phyloP scores from a whole-genome alignment of 225 moss, liverwort and hornwort genomes.

The Bryum argenteum region DNA sequence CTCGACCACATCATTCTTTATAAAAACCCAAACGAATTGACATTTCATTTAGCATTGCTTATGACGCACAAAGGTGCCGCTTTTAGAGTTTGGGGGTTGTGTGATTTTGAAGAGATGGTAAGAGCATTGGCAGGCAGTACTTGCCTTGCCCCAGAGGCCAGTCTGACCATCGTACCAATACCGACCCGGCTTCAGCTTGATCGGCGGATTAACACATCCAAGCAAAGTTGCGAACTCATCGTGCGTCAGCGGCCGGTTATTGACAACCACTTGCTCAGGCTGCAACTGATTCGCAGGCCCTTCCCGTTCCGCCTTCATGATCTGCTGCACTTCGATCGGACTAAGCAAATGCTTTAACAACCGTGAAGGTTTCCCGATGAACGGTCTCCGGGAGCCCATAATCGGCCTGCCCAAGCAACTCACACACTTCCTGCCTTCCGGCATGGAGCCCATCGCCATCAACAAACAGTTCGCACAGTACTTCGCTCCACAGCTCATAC shows the following conservation, averaged over 20 bases:
- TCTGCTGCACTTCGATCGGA: conserved; percentile 85
- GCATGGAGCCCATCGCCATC: conserved; percentile 91
- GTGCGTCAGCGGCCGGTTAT: conserved; percentile 55
- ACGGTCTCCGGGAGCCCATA: conserved; percentile 65
- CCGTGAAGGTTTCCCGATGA: conserved; percentile 83
- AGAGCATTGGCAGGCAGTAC: conserved; percentile 11
- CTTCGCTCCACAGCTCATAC: conserved; percentile 79
- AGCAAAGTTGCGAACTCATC: conserved; percentile 74
- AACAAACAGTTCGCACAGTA: conserved; percentile 86
- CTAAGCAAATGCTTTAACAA: conserved; percentile 73
- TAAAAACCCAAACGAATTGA: too few relatives aligned
- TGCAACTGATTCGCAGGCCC: conserved; percentile 86
- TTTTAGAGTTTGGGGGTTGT: too few relatives aligned
- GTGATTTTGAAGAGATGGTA: too few relatives aligned
- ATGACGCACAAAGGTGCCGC: not conserved
- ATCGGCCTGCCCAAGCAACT: conserved; percentile 78
- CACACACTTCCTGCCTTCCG: conserved; percentile 90
- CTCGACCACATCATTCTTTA: too few relatives aligned
- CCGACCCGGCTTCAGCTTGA: conserved; percentile 80
- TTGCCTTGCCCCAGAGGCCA: conserved; percentile 99
- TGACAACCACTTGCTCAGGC: conserved; percentile 79
- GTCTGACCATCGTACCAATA: conserved; percentile 97
- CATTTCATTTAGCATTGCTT: not conserved
- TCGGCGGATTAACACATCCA: conserved; percentile 64
- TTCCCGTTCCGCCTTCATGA: conserved; percentile 95